phyloP scores from a whole-genome alignment of 768 basidiomycete species.

The Rhodotorula kratochvilovae region DNA sequence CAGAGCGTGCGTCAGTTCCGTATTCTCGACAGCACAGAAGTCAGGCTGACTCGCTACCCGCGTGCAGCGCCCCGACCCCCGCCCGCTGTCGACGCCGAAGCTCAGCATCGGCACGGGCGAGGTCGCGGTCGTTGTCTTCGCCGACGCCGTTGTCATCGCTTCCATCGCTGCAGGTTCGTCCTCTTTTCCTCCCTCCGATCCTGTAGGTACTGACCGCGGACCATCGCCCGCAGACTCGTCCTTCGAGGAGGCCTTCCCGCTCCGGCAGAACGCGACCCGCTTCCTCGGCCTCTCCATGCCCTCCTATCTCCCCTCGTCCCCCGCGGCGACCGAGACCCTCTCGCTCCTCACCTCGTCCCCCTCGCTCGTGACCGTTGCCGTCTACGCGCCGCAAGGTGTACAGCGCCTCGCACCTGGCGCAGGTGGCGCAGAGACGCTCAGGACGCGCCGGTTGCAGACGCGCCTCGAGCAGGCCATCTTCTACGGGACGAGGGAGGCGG shows the following conservation, averaged over 20 bases:
- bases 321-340: slow-evolving; percentile 6
- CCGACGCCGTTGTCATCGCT: slow-evolving; percentile 46
- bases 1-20: slow-evolving; percentile 23
- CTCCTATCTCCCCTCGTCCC: not conserved
- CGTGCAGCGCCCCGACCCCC: slow-evolving; percentile 44
- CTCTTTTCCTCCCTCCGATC: not conserved
- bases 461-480: slow-evolving; percentile 51
- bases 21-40: too few relatives aligned
- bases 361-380: slow-evolving; percentile 19
- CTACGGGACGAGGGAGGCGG: slow-evolving; percentile 46
- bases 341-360: slow-evolving; percentile 34
- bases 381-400: slow-evolving; percentile 13
- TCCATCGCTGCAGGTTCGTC: slow-evolving; percentile 39
- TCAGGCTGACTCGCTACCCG: too few relatives aligned
- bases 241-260: slow-evolving; percentile 49
- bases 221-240: slow-evolving; percentile 33
- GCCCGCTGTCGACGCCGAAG: slow-evolving; percentile 46
- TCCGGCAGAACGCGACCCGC: slow-evolving; percentile 47
- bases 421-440: slow-evolving; percentile 41
- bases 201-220: too few relatives aligned
- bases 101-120: slow-evolving; percentile 44
- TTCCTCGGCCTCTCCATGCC: slow-evolving; percentile 46
- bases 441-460: slow-evolving; percentile 47
- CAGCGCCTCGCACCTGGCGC: slow-evolving; percentile 13
- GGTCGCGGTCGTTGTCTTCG: slow-evolving; percentile 47